These are phyloP conservation scores for Fabrea salina DNA, from an alignment of 169 alveolate species.

Conservation along the genomic window DNA sequence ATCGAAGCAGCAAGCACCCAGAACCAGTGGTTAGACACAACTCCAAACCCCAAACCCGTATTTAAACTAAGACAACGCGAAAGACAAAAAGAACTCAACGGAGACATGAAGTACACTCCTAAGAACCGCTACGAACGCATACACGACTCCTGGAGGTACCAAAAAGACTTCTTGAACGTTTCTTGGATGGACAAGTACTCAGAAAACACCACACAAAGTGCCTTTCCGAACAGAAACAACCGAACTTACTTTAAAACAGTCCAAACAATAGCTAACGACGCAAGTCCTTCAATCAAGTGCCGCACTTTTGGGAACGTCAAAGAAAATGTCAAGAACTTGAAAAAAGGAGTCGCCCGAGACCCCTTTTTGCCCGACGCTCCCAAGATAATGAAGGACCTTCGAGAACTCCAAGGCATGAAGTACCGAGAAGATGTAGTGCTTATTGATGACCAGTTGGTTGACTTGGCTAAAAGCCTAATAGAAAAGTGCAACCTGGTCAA, in stretches of 20 bases:
- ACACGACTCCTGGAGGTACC: background rate
- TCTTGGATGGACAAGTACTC: background rate
- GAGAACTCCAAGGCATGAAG: background rate
- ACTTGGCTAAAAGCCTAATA: background rate
- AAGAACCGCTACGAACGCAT: slow-evolving; percentile 15
- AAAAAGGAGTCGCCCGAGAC: background rate
- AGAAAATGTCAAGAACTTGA: background rate
- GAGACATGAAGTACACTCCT: slow-evolving; percentile 13
- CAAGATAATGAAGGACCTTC: background rate
- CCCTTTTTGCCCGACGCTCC: background rate
- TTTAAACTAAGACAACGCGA: background rate
- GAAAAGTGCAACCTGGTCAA: slow-evolving; percentile 19
- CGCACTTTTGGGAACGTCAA: background rate
- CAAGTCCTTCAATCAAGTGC: background rate
- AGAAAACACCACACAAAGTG: background rate
- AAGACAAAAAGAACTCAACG: background rate
- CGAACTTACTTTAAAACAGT: slow-evolving; percentile 14
- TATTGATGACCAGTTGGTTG: background rate
- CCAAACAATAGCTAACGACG: background rate
- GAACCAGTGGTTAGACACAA: background rate
- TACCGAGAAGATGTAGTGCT: background rate
- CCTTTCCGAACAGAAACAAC: background rate
- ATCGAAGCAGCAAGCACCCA: background rate
- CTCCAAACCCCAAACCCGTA: background rate
- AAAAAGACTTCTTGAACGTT: background rate